Evolutionary conservation across 305 asterid species (phyloP).

Genomic region (Fraxinus latifolia): DNA sequence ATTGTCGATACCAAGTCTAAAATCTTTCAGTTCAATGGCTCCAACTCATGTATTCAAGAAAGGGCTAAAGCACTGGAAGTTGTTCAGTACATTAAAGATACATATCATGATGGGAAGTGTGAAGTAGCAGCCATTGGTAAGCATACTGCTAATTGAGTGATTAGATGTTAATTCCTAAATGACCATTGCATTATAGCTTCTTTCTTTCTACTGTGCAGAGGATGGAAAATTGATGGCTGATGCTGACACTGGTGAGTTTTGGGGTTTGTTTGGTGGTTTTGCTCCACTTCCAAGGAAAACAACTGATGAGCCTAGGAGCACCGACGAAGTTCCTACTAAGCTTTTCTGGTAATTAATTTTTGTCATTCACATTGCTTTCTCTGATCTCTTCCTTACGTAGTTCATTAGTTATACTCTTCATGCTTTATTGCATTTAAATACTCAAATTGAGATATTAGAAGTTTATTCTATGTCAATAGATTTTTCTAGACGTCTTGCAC

Average conservation of each 20-base stretch:
- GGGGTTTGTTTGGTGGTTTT: conserved; percentile 95
- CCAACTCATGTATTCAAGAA: conserved; percentile 82
- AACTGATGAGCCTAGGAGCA: conserved; percentile 33
- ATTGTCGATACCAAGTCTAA: conserved; percentile 74
- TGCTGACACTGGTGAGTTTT: conserved; percentile 90
- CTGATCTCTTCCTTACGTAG: conserved; percentile 18
- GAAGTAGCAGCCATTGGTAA: conserved; percentile 82
- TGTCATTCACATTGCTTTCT: conserved; percentile 10
- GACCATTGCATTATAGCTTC: conserved; percentile 25
- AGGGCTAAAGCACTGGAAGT: conserved; percentile 94
- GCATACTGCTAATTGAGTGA: conserved; percentile 15
- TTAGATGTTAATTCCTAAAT: conserved; percentile 22
- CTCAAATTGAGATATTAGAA: conserved; percentile 4
- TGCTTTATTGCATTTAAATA: neutral
- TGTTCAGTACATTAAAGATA: conserved; percentile 76
- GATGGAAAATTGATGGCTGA: conserved; percentile 91
- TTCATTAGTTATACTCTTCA: conserved; percentile 5
- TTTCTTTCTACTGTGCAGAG: conserved; percentile 46
- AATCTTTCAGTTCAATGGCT: conserved; percentile 79
- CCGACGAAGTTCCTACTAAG: conserved; percentile 38
- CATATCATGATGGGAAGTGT: conserved; percentile 76
- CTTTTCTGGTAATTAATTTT: conserved; percentile 53
- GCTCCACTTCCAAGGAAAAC: conserved; percentile 85
- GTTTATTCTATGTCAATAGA: conserved; percentile 1
- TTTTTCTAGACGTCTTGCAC: neutral